phyloP scores from a whole-genome alignment of 73 alveolate species.

The Diophrys sp. region DNA sequence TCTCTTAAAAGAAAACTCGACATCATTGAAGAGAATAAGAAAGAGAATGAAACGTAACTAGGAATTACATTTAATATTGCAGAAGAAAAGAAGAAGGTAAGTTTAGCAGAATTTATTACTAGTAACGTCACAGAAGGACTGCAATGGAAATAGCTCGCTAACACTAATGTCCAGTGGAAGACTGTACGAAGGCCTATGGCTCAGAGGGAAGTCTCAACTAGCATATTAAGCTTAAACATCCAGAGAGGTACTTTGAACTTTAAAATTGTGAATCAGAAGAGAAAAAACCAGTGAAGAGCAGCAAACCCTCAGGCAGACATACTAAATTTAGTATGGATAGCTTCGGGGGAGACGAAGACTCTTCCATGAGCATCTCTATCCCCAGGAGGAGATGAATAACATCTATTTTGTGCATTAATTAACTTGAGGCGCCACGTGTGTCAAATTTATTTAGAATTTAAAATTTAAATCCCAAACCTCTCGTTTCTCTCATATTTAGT shows the following conservation, averaged over 20 bases:
- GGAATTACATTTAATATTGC: conserved; percentile 5
- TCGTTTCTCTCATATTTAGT: too few relatives aligned
- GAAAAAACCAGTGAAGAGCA: background rate
- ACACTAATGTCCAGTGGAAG: conserved; percentile 6
- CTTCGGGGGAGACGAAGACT: background rate
- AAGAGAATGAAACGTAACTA: background rate
- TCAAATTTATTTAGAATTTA: too few relatives aligned
- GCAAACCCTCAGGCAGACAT: background rate
- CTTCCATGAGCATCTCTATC: background rate
- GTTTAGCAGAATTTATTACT: background rate
- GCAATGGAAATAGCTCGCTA: conserved; percentile 20
- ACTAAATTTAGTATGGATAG: background rate
- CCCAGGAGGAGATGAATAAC: background rate
- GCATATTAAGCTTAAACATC: conserved; percentile 29
- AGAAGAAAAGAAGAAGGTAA: conserved; percentile 6
- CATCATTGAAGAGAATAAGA: background rate
- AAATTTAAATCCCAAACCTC: too few relatives aligned
- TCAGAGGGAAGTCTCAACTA: conserved; percentile 38
- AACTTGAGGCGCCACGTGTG: background rate
- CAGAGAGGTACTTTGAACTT: background rate
- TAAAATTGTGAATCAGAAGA: background rate
- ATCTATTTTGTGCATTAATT: background rate
- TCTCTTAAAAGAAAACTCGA: background rate
- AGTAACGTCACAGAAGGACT: conserved; percentile 28
- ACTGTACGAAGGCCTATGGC: conserved; percentile 28